These are phyloP conservation scores for Phaffia tasmanica DNA, from an alignment of 768 basidiomycete genomes.

Conservation along the genomic window DNA sequence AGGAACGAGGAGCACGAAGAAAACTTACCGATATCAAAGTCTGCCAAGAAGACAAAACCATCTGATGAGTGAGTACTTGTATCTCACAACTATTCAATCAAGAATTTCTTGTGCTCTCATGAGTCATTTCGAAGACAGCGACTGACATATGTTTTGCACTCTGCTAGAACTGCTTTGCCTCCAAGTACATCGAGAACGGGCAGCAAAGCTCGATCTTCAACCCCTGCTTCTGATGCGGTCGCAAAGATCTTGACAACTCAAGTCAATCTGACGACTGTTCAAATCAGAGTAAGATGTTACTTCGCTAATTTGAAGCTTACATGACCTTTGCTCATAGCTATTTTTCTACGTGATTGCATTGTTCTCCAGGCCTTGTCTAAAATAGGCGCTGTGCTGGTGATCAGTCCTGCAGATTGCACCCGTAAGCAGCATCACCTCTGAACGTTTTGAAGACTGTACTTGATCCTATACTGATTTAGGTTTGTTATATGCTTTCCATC, in stretches of 20 bases:
- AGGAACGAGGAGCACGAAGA: background rate
- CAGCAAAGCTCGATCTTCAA: background rate
- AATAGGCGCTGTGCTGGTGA: constrained; percentile 56
- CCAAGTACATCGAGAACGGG: background rate
- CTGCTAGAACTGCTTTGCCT: too few species aligned
- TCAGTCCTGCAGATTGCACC: constrained; percentile 58
- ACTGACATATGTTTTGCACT: too few species aligned
- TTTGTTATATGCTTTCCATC: background rate
- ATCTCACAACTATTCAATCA: too few species aligned
- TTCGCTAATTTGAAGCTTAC: background rate
- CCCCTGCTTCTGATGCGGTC: background rate
- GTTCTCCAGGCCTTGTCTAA: constrained; percentile 48
- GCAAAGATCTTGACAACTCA: background rate
- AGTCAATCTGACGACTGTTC: background rate
- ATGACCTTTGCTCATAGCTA: background rate
- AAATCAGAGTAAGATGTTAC: background rate
- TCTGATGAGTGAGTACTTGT: too few species aligned
- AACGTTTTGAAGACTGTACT: background rate
- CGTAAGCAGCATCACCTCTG: constrained; percentile 10
- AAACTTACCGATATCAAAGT: background rate
- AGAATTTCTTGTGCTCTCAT: too few species aligned
- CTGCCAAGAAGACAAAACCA: constrained; percentile 11
- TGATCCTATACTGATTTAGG: background rate
- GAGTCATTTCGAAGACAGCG: too few species aligned
- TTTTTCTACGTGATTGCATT: background rate